Base-by-base conservation (phyloP, 352 stramenopile genomes). In the Pythium insidiosum region DNA sequence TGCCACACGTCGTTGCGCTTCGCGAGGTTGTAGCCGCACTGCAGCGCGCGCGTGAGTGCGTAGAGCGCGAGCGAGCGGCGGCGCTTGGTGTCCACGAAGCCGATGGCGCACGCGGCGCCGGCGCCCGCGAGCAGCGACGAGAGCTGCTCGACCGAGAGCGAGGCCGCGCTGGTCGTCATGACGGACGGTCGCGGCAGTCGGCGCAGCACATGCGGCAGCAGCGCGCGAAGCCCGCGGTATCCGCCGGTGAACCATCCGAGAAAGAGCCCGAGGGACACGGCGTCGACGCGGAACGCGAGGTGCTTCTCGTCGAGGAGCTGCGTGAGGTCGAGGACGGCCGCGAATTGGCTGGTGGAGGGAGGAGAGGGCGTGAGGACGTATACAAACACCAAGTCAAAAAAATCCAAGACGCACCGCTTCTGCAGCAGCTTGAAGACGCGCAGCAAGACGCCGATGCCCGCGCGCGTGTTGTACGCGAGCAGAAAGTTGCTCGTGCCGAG, bases 391-490 rank as follows among this genome's bases (percentile, higher is more conserved):
- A n/a, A 24, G n/a, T 46, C 13, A 23, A 24, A 21, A 31, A 18
- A 38, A 26, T 11, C 7, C 21, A 35, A 43, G 11, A 54, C 61
- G n/a, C n/a, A 77, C 63, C 61, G 67, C 30, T 68, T 69, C 29
- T 74, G 65, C 36, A 88, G 52, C 21, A 92, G 47, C 50, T 73
- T 70, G 25, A 91, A 66, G 38, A 89, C 61, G 33, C 77, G 72
- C 47, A 92, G 47, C 29, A 92, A 47, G 13, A 82, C 58, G 22
- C 74, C 67, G 42, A 94, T 85, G 38, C 79, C 80, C 1, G 78
- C 79, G 47, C 83, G 83, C 20, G 79, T 84, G 61, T 94, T 94
- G 63, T 94, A 94, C 12, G 76, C 80, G 24, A 94, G 50, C 16
- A 94, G 41, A 36, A 94, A 94, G 59, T 94, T 94, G 56, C 66